phyloP scores from a whole-genome alignment of 2,329 filamentous ascomycete genomes.

The Colletotrichum melonis region DNA sequence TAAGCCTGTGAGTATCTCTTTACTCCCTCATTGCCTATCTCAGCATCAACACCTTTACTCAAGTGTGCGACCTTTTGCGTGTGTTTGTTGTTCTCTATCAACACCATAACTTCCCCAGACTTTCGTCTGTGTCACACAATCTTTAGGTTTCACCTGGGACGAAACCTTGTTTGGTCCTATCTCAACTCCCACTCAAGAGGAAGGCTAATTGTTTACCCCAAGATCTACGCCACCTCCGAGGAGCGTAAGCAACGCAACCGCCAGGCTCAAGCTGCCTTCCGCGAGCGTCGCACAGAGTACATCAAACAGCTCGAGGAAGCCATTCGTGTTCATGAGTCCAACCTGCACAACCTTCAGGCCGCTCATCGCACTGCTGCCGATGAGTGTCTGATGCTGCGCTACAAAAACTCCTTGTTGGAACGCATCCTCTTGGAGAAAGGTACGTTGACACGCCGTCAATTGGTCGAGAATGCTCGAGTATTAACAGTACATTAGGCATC shows the following conservation, averaged over 20 bases:
- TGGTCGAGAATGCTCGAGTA: neutral
- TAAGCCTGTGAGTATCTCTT: slow-evolving; percentile 85
- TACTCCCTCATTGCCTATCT: neutral
- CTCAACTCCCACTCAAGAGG: slow-evolving; percentile 35
- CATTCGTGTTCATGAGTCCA: slow-evolving; percentile 96
- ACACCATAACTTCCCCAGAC: slow-evolving; percentile 25
- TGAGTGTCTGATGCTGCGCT: slow-evolving; percentile 97
- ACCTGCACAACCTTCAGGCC: slow-evolving; percentile 90
- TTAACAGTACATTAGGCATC: slow-evolving; percentile 71
- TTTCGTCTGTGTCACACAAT: slow-evolving; percentile 24
- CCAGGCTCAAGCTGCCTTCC: slow-evolving; percentile 96
- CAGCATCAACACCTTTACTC: slow-evolving; percentile 21
- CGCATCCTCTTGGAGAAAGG: slow-evolving; percentile 96
- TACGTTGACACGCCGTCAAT: slow-evolving; percentile 48
- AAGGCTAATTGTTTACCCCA: slow-evolving; percentile 27
- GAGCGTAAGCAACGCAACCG: slow-evolving; percentile 98
- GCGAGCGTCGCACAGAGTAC: slow-evolving; percentile 96
- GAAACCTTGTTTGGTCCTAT: slow-evolving; percentile 30
- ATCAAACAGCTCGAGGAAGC: slow-evolving; percentile 99
- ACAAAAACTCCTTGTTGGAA: slow-evolving; percentile 97
- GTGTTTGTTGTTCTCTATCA: slow-evolving; percentile 13
- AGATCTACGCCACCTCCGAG: slow-evolving; percentile 99
- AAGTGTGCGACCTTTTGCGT: slow-evolving; percentile 27
- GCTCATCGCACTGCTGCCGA: slow-evolving; percentile 95
- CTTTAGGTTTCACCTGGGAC: slow-evolving; percentile 21